Evolutionary conservation across 2,329 filamentous ascomycete genomes (phyloP).

Genomic region (Aspergillus luchuensis): DNA sequence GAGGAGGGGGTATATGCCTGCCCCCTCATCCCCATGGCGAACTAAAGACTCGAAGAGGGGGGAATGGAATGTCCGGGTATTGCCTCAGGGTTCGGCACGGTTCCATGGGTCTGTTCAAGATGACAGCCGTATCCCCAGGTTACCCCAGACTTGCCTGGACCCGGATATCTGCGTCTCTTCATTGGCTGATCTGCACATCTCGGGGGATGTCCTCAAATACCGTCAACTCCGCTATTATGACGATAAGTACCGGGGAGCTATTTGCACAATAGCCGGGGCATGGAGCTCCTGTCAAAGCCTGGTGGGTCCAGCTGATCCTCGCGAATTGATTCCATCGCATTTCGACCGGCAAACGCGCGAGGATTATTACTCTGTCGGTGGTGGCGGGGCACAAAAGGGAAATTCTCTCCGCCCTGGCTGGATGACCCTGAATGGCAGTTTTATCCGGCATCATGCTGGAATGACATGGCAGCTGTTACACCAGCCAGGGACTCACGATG

Average conservation of each 20-base stretch:
- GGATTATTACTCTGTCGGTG: not conserved
- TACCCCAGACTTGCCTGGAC: not conserved
- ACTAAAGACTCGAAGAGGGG: not conserved
- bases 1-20: not conserved
- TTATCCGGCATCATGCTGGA: constrained; percentile 4
- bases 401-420: constrained; percentile 22
- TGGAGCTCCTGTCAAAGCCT: not conserved
- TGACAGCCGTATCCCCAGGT: constrained; percentile 2
- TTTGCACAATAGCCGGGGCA: not conserved
- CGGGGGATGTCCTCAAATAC: not conserved
- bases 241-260: not conserved
- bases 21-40: not conserved
- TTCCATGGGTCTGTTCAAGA: constrained; percentile 9
- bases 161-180: not conserved
- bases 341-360: not conserved
- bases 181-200: not conserved
- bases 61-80: not conserved
- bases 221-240: not conserved
- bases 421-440: constrained; percentile 11
- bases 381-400: constrained; percentile 10
- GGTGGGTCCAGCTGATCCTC: not conserved
- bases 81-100: constrained; percentile 4
- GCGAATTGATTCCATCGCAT: not conserved
- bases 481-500: not conserved
- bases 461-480: not conserved